Evolutionary conservation across 495 filamentous ascomycete genomes (phyloP), one percentile per base, ranked within the genome.

Genomic region (Penicillium lagena): DNA sequence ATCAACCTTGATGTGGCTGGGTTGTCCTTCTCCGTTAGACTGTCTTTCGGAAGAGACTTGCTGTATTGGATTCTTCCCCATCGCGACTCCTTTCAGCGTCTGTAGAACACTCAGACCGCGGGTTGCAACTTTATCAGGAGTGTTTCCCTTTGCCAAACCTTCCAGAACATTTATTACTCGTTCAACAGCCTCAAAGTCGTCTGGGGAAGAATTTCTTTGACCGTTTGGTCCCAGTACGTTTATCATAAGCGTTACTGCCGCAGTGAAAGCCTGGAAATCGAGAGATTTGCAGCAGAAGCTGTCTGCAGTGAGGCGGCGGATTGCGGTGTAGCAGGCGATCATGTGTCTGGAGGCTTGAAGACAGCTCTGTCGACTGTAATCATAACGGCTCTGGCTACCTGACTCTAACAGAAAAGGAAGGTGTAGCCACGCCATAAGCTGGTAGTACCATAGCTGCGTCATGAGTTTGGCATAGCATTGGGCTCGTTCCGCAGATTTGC

Each of bases 221-320:
- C 38, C 47, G 22, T 15, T 31, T 36, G 54, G 43, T 27, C 66
- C 63, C 12, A 76, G 45, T 12, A 70, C 46, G 36, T 71, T 65
- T 28, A 79, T 59, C 11, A 73, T 47, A n/a, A 78, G 50, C 7
- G 72, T 52, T 29, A 77, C 62, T 11, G 74, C 66, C 0, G 64
- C 62, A 7, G 64, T 75, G 55, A 79, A 79, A 9, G 59, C 74
- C 45, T 74, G 62, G 42, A 77, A 79, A 47, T 79, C 75, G 30
- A 74, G 54, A 2, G 73, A 46, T 39, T 76, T 74, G 56, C 70
- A 77, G 49, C 61, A 67, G 30, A 63, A 59, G 13, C 53, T 54
- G 4, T 52, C 51, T 12, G 45, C 45, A 35, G 51, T 55, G 2
- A 47, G 43, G 10, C 43, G 28, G n/a, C 75, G 68, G 9, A 78